Evolutionary conservation across 805 yeast genomes (phyloP).

Genomic region (Lipomyces chichibuensis): DNA sequence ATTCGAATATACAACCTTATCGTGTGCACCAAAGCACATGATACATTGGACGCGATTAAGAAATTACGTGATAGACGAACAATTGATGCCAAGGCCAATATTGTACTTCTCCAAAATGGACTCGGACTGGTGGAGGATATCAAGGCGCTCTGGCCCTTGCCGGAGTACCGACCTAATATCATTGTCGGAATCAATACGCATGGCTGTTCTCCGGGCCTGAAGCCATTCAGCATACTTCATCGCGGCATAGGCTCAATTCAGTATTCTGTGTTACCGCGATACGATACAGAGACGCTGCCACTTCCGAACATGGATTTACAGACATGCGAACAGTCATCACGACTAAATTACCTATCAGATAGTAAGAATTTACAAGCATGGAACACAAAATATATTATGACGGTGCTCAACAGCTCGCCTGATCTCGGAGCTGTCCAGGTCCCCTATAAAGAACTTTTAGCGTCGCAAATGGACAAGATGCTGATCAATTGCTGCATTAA

Average conservation of each 20-base stretch:
- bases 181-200: slow-evolving; percentile 81
- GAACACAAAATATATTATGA: slow-evolving; percentile 2
- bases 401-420: slow-evolving; percentile 14
- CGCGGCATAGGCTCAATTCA: slow-evolving; percentile 73
- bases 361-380: not conserved
- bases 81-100: slow-evolving; percentile 14
- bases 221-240: slow-evolving; percentile 50
- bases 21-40: slow-evolving; percentile 79
- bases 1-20: slow-evolving; percentile 42
- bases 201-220: slow-evolving; percentile 60
- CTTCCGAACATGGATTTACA: not conserved
- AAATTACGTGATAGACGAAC: slow-evolving; percentile 1
- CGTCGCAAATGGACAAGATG: slow-evolving; percentile 74
- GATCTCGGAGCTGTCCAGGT: slow-evolving; percentile 33
- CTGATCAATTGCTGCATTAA: slow-evolving; percentile 82
- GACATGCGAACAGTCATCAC: not conserved
- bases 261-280: slow-evolving; percentile 59
- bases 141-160: slow-evolving; percentile 57
- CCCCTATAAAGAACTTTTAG: slow-evolving; percentile 51
- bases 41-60: slow-evolving; percentile 59
- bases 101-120: slow-evolving; percentile 80
- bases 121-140: slow-evolving; percentile 69
- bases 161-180: slow-evolving; percentile 55
- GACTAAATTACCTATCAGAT: not conserved
- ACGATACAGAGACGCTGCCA: slow-evolving; percentile 16